Evolutionary conservation across 306 rosid genomes (phyloP), one percentile per base, ranked within the genome.

Genomic region (Begonia loranthoides): DNA sequence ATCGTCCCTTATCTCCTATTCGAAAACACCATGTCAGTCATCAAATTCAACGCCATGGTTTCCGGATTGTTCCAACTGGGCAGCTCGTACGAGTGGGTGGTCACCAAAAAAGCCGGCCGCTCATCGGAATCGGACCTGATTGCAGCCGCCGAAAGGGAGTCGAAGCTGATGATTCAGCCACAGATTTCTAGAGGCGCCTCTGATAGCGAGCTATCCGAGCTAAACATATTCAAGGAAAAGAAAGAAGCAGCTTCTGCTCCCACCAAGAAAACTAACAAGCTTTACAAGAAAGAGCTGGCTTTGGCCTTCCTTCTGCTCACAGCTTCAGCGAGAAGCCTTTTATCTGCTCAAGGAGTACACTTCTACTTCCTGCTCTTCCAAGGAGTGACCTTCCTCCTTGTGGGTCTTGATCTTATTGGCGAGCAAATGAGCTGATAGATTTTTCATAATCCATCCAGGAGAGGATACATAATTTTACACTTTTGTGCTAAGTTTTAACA

Each of bases 11-110:
- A 88, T 76, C 94, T 88, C 57, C 82, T 88, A 41, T 88, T 88
- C 14, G 94, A 88, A 58, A 88, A 88, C 60, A 89, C 97, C 33
- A 89, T 89, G 97, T 89, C 97, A 5, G 97, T 89, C 43, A 89
- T 95, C 69, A 89, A 89, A 69, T 89, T 84, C 84, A 89, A 89
- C 47, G 95, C 97, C 51, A 81, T 89, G 97, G 71, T 89, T 15
- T 84, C 97, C 56, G 95, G 97, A 41, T 76, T 89, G 54, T 84
- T 89, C 77, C 95, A 84, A 74, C 34, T 89, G 67, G 95, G 93
- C 8, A 89, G 97, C 75, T 89, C 97, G 15, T 84, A 89, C 19
- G 95, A 89, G 77, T 89, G 97, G 97, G 49, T 76, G 59, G 93
- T 89, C 52, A 89, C 97, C 48, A 89, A 84, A 80, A 89, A 89